phyloP scores from a whole-genome alignment of 2,329 filamentous ascomycete genomes.

The Simplicillium sp. region DNA sequence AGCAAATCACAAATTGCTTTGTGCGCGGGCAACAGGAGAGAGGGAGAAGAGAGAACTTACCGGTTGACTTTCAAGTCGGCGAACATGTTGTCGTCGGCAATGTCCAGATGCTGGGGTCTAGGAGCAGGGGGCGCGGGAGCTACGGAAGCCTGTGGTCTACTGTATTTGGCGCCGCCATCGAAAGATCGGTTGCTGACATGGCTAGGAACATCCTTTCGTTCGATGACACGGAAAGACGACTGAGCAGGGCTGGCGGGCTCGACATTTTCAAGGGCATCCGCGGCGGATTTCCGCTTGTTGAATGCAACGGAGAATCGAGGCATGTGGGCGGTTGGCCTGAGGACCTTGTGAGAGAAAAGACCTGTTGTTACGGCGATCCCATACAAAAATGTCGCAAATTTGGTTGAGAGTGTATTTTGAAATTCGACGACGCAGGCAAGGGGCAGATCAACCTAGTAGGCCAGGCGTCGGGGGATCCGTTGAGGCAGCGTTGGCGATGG shows the following conservation, averaged over 20 bases:
- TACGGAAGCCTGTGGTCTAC: slow-evolving; percentile 21
- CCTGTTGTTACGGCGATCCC: too few species aligned
- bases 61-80: slow-evolving; percentile 43
- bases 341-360: slow-evolving; percentile 4
- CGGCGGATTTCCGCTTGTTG: slow-evolving; percentile 50
- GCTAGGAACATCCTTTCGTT: slow-evolving; percentile 31
- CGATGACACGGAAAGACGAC: slow-evolving; percentile 49
- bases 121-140: slow-evolving; percentile 22
- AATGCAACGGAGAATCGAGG: slow-evolving; percentile 53
- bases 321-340: slow-evolving; percentile 32
- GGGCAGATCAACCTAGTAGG: neutral
- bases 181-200: slow-evolving; percentile 35
- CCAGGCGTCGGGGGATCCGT: neutral
- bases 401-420: too few species aligned
- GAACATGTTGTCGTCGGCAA: slow-evolving; percentile 48
- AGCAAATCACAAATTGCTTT: slow-evolving; percentile 11
- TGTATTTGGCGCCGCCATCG: slow-evolving; percentile 36
- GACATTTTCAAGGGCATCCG: slow-evolving; percentile 43
- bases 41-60: slow-evolving; percentile 29
- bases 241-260: slow-evolving; percentile 30
- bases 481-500: too few species aligned
- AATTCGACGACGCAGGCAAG: neutral
- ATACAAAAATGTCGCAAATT: too few species aligned
- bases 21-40: slow-evolving; percentile 7
- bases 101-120: slow-evolving; percentile 25